Base-by-base conservation (phyloP, 2,329 filamentous ascomycete species). In the Beauveria brongniartii region DNA sequence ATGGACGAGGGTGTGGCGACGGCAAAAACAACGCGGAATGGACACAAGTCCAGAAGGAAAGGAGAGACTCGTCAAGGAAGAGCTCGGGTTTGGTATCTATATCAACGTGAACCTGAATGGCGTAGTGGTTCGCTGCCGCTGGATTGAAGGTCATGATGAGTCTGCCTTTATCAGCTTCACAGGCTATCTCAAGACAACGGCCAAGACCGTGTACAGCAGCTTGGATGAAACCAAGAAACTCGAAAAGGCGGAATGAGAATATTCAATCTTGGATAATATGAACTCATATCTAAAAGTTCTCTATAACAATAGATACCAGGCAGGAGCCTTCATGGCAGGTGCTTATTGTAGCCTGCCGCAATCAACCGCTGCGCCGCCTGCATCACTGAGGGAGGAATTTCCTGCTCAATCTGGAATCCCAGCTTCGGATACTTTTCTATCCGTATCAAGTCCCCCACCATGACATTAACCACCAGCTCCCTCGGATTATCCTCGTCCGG, bases 111-210 rank as follows among this genome's bases (percentile, higher is more conserved):
- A 73, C 20, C 70, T 71, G 55, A 67, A 70, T 1, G 70, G 73
- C 20, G 75, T 86, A 0, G 72, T 70, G 2, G 74, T 88, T 5
- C 66, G 73, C 5, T 77, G 89, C 59, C 79, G 89, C 37, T 76
- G 73, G 92, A 69, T 91, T 1, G 86, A 90, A 67, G 93, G 94
- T 0, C 78, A 80, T 6, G 89, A 96, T 65, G 77, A 82, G 20
- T 80, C 86, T 0, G 69, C 94, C 0, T 96, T 93, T 72, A 90
- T 95, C 74, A 97, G 92, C 70, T 91, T 99, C 64, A 88, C 86
- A 63, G 92, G 91, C 0, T 91, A 92, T 77, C 65, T 95, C 50
- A 89, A 86, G 71, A 64, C 69, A 9, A 77, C 68, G 5, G 67
- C 63, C 1, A 63, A 64, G 47, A 57, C 58, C 8, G 16, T 51